Base-by-base conservation (phyloP, 176 grass and related monocot genomes). In the Oryza rufipogon region DNA sequence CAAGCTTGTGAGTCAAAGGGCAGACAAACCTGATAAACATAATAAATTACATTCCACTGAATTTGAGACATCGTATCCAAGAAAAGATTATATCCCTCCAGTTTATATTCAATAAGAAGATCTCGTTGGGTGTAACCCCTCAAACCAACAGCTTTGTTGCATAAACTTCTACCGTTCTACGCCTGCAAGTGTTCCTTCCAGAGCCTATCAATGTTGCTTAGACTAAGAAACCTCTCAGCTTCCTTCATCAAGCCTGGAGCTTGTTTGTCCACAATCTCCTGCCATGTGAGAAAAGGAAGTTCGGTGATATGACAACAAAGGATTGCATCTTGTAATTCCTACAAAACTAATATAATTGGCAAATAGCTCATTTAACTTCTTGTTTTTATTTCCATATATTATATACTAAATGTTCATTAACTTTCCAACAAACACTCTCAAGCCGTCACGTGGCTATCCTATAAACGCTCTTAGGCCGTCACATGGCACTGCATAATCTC, bases 1-100 rank as follows among this genome's bases (percentile, higher is more conserved):
- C 9, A 20, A 46, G 32, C 52, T 61, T 16, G 15, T 61, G 12
- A 6, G 10, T 54, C n/a, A 80, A 15, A 68, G 16, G 44, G 36
- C 46, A 36, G 42, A 87, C 86, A 83, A 85, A 95, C 96, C 96
- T 98, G 93, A 86, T 98, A 95, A 26, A 98, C 88, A 51, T 93
- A 85, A 87, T 98, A 95, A 85, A 98, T 98, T 84, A 95, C 96
- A 87, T 98, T 98, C 85, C 93, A 88, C 42, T 93, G 80, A 76
- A 98, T 95, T 82, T 98, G 96, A 44, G 96, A 93, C 96, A 98
- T 98, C 93, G 92, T 98, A 73, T 95, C 93, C 74, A 98, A 86
- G 87, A 98, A 95, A 79, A 98, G 93, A 81, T 95, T 98, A 88
- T 98, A 95, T 78, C 96, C 96, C 80, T 98, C 96, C 20, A 93